These are phyloP conservation scores for Capronia americana DNA, from an alignment of 2,329 filamentous ascomycete species.

Conservation along the genomic window DNA sequence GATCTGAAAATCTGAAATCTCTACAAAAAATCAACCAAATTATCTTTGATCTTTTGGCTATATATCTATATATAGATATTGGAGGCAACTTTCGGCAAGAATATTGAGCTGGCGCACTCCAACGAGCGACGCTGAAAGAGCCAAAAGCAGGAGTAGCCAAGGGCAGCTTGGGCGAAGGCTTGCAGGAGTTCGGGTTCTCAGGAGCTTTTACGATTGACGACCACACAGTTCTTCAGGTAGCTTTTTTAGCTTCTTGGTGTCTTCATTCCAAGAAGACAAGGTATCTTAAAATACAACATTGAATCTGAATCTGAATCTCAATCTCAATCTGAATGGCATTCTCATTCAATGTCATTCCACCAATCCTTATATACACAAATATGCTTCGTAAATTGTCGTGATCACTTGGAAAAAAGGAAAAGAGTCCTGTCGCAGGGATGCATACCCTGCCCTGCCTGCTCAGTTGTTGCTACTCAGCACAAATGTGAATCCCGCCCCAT, in stretches of 20 bases:
- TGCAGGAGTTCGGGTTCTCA: neutral
- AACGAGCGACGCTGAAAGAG: neutral
- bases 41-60: neutral
- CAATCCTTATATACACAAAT: neutral
- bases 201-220: constrained; percentile 1
- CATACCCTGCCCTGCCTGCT: neutral
- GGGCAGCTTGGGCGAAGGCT: neutral
- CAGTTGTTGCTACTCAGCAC: constrained; percentile 25
- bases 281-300: constrained; percentile 1
- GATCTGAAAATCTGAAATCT: too few species aligned
- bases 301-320: neutral
- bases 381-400: constrained; percentile 4
- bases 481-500: constrained; percentile 43
- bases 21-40: neutral
- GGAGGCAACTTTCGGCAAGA: neutral
- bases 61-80: neutral
- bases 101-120: constrained; percentile 4
- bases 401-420: neutral
- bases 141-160: neutral
- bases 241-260: neutral
- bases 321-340: neutral
- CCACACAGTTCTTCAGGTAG: neutral
- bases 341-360: neutral
- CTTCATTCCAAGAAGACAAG: neutral
- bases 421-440: neutral